phyloP scores from a whole-genome alignment of 2,329 filamentous ascomycete genomes.

The Reticulascus tulasneorum region DNA sequence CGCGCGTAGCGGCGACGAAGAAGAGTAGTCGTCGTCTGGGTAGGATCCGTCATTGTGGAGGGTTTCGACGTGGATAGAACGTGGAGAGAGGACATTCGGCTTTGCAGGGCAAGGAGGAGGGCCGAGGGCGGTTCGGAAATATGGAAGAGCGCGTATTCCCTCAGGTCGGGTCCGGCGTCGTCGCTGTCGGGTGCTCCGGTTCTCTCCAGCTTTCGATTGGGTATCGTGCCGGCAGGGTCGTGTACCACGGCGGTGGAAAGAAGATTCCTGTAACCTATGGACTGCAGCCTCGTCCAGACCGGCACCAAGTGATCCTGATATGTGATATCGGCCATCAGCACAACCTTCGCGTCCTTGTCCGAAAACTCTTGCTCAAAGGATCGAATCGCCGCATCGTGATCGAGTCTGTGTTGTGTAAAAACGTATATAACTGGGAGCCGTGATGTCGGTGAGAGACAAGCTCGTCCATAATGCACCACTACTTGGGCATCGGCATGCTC shows the following conservation, averaged over 20 bases:
- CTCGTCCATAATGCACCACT: conserved; percentile 89
- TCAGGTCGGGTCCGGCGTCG: too few species aligned
- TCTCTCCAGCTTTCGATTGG: conserved; percentile 68
- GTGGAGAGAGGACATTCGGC: conserved; percentile 72
- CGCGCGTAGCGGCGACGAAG: conserved; percentile 87
- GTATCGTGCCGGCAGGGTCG: conserved; percentile 74
- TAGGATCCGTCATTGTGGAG: conserved; percentile 40
- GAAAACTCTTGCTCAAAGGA: conserved; percentile 68
- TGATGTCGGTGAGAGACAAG: conserved; percentile 86
- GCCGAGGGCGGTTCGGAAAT: conserved; percentile 76
- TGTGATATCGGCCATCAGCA: conserved; percentile 86
- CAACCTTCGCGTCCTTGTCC: conserved; percentile 58
- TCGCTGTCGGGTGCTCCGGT: conserved; percentile 28
- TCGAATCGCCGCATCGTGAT: conserved; percentile 49
- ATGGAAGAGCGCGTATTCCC: conserved; percentile 75
- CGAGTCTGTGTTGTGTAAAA: conserved; percentile 72
- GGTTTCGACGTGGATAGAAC: conserved; percentile 67
- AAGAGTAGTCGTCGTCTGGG: conserved; percentile 43
- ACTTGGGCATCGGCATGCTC: conserved; percentile 89
- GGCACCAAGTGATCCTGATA: conserved; percentile 70
- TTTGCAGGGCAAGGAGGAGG: conserved; percentile 81
- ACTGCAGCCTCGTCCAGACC: conserved; percentile 51
- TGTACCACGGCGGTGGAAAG: conserved; percentile 70
- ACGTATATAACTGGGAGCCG: conserved; percentile 85
- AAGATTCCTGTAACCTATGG: conserved; percentile 65